These are phyloP conservation scores for Thelonectria blattea DNA, from an alignment of 2,329 filamentous ascomycete genomes.

Conservation along the genomic window DNA sequence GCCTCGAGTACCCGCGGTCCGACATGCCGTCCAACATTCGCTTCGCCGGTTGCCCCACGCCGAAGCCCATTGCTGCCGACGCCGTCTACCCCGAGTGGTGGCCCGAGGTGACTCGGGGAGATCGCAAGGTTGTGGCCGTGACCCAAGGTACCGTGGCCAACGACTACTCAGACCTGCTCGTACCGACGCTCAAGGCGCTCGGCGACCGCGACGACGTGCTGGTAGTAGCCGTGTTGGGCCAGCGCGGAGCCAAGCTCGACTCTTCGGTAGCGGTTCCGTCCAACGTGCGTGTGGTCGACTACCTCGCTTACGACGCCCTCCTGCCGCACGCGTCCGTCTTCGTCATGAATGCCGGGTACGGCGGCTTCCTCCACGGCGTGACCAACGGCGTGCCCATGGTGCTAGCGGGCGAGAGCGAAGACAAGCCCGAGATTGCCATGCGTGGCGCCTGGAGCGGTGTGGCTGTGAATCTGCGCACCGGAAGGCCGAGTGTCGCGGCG, in stretches of 20 bases:
- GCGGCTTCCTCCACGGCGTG: slow-evolving; percentile 52
- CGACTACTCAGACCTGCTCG: slow-evolving; percentile 49
- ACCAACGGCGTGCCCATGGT: slow-evolving; percentile 55
- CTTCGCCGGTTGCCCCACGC: slow-evolving; percentile 51
- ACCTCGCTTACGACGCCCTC: slow-evolving; percentile 54
- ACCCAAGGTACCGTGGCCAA: slow-evolving; percentile 54
- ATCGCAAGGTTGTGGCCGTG: slow-evolving; percentile 52
- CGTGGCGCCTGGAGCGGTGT: slow-evolving; percentile 52
- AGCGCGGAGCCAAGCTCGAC: slow-evolving; percentile 33
- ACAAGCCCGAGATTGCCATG: slow-evolving; percentile 50
- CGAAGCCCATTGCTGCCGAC: slow-evolving; percentile 37
- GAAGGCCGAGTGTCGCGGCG: slow-evolving; percentile 38
- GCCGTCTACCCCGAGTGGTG: slow-evolving; percentile 52
- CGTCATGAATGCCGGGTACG: slow-evolving; percentile 56
- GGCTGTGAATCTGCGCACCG: slow-evolving; percentile 51
- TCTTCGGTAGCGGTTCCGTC: slow-evolving; percentile 40
- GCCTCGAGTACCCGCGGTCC: slow-evolving; percentile 47
- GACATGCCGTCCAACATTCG: slow-evolving; percentile 47
- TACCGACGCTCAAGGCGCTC: slow-evolving; percentile 53
- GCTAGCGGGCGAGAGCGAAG: slow-evolving; percentile 49
- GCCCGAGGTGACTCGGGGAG: slow-evolving; percentile 45
- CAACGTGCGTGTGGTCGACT: slow-evolving; percentile 54
- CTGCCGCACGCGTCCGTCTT: slow-evolving; percentile 53
- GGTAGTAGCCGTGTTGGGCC: slow-evolving; percentile 42
- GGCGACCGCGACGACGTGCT: slow-evolving; percentile 47